Base-by-base conservation (phyloP, 306 rosid genomes). In the Pueraria montana region DNA sequence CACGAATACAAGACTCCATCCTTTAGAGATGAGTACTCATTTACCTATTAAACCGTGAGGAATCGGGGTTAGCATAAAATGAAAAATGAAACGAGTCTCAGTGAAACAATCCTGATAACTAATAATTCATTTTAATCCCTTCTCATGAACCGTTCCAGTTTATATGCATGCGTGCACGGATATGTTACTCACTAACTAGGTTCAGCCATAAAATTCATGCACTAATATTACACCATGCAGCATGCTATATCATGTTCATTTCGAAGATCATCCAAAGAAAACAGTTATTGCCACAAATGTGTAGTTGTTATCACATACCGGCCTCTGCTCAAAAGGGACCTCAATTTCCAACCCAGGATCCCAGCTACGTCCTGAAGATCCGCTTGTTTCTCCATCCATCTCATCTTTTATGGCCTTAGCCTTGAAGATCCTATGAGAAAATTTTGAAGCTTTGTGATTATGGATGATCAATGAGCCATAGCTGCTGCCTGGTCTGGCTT, bases 251-350 rank as follows among this genome's bases (percentile, higher is more conserved):
- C 52, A 66, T 71, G 45, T 77, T 46, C 72, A 77, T 70, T 48
- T 56, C 38, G n/a, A 76, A 42, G 32, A 52, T 43, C 50, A 74
- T 42, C 67, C 14, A 16, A 62, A 64, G 30, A 78, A 68, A 86
- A 46, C 65, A 72, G 17, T 49, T 14, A 76, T 56, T 43, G 55
- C 23, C 26, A 63, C 8, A 45, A 32, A 14, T n/a, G 21, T 21
- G 27, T 16, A 42, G 50, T 26, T 73, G 30, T 36, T 65, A 13
- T 36, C 5, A 88, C 90, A 23, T 92, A 94, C 97, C 93, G 97
- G 98, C 67, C 98, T 92, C 88, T 92, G 99, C 80, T 96, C 97
- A 73, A 88, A 96, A 36, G 99, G 97, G 87, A 96, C 97, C 80
- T 87, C 99, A 69, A 94, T 86, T 88, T 96, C 98, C 88, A 92